Conservation (phyloP, 306 rosid species). For the Luffa aegyptiaca region DNA sequence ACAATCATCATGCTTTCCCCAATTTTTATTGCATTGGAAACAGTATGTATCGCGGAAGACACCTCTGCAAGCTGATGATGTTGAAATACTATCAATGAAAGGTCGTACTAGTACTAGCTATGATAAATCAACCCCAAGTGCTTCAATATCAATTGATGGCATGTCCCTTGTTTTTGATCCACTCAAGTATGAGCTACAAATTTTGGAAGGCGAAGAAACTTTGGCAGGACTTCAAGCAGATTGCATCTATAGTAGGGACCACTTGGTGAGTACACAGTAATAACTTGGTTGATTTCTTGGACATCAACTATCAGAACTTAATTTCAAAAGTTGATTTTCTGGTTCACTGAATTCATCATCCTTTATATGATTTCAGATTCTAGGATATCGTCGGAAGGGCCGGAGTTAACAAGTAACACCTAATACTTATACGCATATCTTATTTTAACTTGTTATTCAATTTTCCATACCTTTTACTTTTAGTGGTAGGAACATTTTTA, state of each 20-base stretch:
- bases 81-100: constrained; percentile 61
- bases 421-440: not conserved
- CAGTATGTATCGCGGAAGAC: constrained; percentile 65
- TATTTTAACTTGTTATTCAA: not conserved
- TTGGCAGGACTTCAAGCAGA: constrained; percentile 53
- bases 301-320: not conserved
- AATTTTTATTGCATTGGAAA: constrained; percentile 2
- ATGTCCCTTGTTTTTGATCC: constrained; percentile 39
- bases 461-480: constrained; percentile 7
- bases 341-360: not conserved
- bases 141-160: constrained; percentile 14
- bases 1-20: not conserved
- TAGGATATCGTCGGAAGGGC: constrained; percentile 64
- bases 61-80: constrained; percentile 47
- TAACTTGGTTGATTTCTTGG: not conserved
- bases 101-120: constrained; percentile 17
- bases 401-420: constrained; percentile 10
- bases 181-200: constrained; percentile 44
- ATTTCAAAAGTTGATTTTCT: not conserved
- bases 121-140: constrained; percentile 3
- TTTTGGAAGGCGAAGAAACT: constrained; percentile 53
- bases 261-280: constrained; percentile 42
- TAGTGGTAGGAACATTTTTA: constrained; percentile 9
- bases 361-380: constrained; percentile 52
- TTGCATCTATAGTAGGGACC: constrained; percentile 41